These are phyloP conservation scores for Verticillium tricorpus DNA, from an alignment of 2,329 filamentous ascomycete genomes.

Conservation along the genomic window DNA sequence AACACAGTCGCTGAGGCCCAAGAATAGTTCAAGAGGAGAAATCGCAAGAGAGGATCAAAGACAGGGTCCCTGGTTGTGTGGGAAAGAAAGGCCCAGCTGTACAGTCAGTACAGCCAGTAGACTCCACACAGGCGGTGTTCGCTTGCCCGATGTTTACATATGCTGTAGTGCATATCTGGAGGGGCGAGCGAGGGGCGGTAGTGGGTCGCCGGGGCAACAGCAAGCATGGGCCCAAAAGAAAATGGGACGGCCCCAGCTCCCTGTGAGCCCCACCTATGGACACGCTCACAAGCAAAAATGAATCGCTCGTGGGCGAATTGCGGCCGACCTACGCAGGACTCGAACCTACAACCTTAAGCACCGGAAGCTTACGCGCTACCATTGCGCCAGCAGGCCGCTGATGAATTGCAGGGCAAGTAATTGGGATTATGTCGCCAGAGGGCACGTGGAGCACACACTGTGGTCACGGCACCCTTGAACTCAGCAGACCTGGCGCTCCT, in stretches of 20 bases:
- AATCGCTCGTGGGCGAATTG: neutral
- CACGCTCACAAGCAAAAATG: neutral
- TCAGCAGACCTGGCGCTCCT: too few relatives aligned
- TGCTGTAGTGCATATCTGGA: too few relatives aligned
- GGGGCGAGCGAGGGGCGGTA: too few relatives aligned
- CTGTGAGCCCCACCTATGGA: too few relatives aligned
- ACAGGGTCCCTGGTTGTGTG: neutral
- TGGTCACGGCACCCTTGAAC: too few relatives aligned
- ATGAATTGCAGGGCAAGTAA: accelerated
- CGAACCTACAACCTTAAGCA: constrained; percentile 30
- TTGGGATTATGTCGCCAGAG: neutral
- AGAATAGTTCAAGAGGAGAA: neutral
- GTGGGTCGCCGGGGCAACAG: neutral
- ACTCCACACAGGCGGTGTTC: too few relatives aligned
- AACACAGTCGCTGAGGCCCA: neutral
- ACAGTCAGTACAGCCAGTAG: too few relatives aligned
- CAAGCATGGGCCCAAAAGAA: neutral
- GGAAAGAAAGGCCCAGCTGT: neutral
- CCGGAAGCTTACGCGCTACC: constrained; percentile 26
- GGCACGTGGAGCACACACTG: too few relatives aligned
- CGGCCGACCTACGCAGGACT: constrained; percentile 24
- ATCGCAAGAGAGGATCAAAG: neutral
- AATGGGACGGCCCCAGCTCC: too few relatives aligned
- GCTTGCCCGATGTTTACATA: too few relatives aligned
- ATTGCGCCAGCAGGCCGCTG: constrained; percentile 17